Evolutionary conservation across 1,139 yeast genomes (phyloP), one percentile per base, ranked within the genome.

Genomic region (Meyerozyma carpophila): DNA sequence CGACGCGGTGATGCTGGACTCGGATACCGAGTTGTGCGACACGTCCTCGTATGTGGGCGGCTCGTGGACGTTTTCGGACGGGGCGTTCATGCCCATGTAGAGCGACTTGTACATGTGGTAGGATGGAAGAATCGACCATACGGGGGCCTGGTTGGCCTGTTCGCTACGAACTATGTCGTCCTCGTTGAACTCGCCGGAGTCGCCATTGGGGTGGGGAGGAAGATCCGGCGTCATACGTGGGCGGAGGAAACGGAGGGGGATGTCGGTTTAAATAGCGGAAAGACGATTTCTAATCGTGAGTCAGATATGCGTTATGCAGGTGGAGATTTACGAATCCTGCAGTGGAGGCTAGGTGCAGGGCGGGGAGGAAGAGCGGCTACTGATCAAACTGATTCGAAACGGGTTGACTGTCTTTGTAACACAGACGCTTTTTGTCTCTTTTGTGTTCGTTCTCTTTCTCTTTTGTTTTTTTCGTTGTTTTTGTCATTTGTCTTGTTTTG

Each of bases 71-170:
- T 10, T 21, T 9, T 34, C 37, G 14, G n/a, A 5, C 4, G 36
- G 14, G 26, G 16, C 37, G 16, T 34, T 34, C 37, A 34, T 34
- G 5, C 37, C 37, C 26, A 18, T 18, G 16, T 20, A 34, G 26
- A 34, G 13, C 26, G 37, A 34, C 27, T 34, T 34, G 37, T 34
- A 26, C 40, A 37, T 37, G 16, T 26, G 32, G 29, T 37, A 37
- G 16, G 40, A 37, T 3, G 40, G 40, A 11, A 37, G 26, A 9
- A 37, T 37, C 21, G 32, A 27, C 40, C 40, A 37, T 21, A 37
- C 40, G 2, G 37, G 37, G 8, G 37, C 37, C 37, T 34, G 26
- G 16, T 34, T 34, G 37, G 37, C 37, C 26, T 18, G 37, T 34
- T 34, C 37, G 26, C 37, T 34, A 1, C 37, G 11, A 2, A 21